These are phyloP conservation scores for Penicillium concentricum DNA, from an alignment of 2,329 filamentous ascomycete genomes.

Conservation along the genomic window DNA sequence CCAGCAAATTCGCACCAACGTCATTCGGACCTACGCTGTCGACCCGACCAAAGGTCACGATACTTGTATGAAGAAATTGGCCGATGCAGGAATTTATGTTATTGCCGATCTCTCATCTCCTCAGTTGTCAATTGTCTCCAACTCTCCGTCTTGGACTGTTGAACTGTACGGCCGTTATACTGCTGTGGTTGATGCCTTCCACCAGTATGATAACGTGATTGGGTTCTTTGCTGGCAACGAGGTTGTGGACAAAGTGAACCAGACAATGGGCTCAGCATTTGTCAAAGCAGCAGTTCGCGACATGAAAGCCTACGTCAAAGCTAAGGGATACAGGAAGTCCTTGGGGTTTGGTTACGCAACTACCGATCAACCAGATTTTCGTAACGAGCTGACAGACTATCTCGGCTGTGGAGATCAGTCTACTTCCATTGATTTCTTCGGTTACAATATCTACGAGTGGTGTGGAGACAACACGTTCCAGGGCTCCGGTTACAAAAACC, in stretches of 20 bases:
- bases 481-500: slow-evolving; percentile 73
- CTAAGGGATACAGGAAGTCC: slow-evolving; percentile 64
- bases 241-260: slow-evolving; percentile 76
- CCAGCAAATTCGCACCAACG: slow-evolving; percentile 75
- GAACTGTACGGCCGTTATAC: slow-evolving; percentile 77
- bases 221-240: slow-evolving; percentile 99
- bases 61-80: slow-evolving; percentile 77
- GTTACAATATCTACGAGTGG: slow-evolving; percentile 99
- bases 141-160: slow-evolving; percentile 73
- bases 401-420: slow-evolving; percentile 79
- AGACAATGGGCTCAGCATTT: slow-evolving; percentile 85
- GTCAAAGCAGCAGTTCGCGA: slow-evolving; percentile 97
- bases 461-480: slow-evolving; percentile 78
- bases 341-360: slow-evolving; percentile 78
- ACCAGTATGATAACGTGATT: slow-evolving; percentile 80
- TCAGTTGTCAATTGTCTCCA: slow-evolving; percentile 76
- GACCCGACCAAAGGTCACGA: slow-evolving; percentile 74
- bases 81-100: slow-evolving; percentile 86
- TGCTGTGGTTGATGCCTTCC: slow-evolving; percentile 73
- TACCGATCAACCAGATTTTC: slow-evolving; percentile 57
- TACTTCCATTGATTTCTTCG: slow-evolving; percentile 87
- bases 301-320: slow-evolving; percentile 86
- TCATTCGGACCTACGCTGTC: slow-evolving; percentile 89
- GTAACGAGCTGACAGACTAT: slow-evolving; percentile 78
- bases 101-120: slow-evolving; percentile 86